Base-by-base conservation (phyloP, 352 stramenopile species). In the Globisporangium viniferum region DNA sequence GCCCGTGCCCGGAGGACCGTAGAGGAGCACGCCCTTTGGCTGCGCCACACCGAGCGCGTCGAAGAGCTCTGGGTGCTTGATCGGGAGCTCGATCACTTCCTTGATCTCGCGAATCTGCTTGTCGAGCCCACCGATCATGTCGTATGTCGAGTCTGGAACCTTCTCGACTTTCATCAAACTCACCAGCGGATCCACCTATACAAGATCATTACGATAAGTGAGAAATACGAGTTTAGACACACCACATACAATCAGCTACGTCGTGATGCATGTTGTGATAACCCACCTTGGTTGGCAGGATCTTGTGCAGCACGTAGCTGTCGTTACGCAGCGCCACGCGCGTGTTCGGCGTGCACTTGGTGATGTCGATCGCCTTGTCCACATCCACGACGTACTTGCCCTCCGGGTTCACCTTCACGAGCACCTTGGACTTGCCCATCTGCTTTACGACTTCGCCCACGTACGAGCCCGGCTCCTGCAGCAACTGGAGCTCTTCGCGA, bases 41-140 rank as follows among this genome's bases (percentile, higher is more conserved):
- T 99, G 98, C 6, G 97, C 97, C 9, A 99, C 98, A 71, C 98
- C 98, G 24, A 99, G 84, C 66, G 93, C 91, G 54, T 99, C 97
- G 76, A 99, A 99, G 6, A 99, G 90, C 80, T 99, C 98, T 3
- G 98, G 98, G 83, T 99, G 98, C 78, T 99, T 99, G 80, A 99
- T 99, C 2, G 98, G 98, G 22, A 99, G 87, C 80, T 99, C 98
- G 75, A 99, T 99, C 3, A 99, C 90, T 79, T 99, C 98, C 80
- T 99, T 99, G 75, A 99, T 99, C 84, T 99, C 98, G 66, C 98
- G 93, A 69, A 99, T 99, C 80, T 99, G 98, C 75, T 99, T 99
- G 75, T 99, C 96, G 29, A 99, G 82, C 60, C 98, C 98, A 44
- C 98, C 98, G 74, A 99, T 99, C 97, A 99, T 99, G 81, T 99